These are phyloP conservation scores for Beauveria pseudobassiana DNA, from an alignment of 2,329 filamentous ascomycete genomes.

Conservation along the genomic window DNA sequence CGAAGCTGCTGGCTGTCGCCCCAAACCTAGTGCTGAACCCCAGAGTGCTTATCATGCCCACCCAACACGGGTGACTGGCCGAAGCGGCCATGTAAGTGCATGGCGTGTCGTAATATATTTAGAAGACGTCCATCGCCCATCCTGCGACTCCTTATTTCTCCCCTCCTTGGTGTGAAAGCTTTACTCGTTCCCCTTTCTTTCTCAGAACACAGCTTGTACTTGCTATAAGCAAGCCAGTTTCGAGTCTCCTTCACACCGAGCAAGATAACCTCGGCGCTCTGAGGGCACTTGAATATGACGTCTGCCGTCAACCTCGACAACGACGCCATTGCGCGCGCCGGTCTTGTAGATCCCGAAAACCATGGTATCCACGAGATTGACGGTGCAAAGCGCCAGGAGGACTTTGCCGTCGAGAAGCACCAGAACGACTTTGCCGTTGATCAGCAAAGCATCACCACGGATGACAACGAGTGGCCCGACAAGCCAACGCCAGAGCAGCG, in stretches of 20 bases:
- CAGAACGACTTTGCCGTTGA: slow-evolving; percentile 13
- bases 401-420: slow-evolving; percentile 20
- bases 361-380: slow-evolving; percentile 20
- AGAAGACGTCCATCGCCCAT: not conserved
- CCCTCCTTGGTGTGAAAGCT: not conserved
- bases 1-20: not conserved
- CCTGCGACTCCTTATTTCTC: not conserved
- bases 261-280: not conserved
- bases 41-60: slow-evolving; percentile 3
- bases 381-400: slow-evolving; percentile 18
- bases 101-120: not conserved
- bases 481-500: slow-evolving; percentile 56
- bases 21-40: not conserved
- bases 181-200: not conserved
- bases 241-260: not conserved
- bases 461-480: slow-evolving; percentile 27
- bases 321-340: slow-evolving; percentile 28
- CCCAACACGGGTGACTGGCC: not conserved
- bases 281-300: slow-evolving; percentile 23
- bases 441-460: slow-evolving; percentile 19
- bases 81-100: not conserved
- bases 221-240: not conserved
- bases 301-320: slow-evolving; percentile 27
- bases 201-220: not conserved
- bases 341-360: slow-evolving; percentile 29